Percentiles rank a stretch among this genome's conserved stretches.
Conservation (phyloP, 208 protist species). For the Trypanosoma scelopori region DNA sequence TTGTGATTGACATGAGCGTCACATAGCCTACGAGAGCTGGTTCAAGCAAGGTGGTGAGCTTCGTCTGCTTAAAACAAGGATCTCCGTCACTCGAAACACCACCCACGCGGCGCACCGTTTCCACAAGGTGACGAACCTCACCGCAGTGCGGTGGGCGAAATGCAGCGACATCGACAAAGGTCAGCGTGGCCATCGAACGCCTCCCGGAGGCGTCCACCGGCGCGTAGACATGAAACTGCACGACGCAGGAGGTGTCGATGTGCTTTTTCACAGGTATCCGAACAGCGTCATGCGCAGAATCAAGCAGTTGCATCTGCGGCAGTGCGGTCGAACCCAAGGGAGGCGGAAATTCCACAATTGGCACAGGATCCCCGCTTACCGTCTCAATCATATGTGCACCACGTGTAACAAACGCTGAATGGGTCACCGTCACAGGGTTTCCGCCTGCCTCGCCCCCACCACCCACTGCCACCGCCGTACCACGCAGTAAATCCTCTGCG, state of each 20-base stretch:
- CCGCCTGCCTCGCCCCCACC: constrained; percentile 5
- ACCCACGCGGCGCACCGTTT: constrained; percentile 64
- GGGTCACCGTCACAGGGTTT: constrained; percentile 62
- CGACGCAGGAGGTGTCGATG: constrained; percentile 72
- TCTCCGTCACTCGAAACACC: constrained; percentile 55
- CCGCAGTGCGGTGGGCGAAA: constrained; percentile 60
- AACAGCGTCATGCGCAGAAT: constrained; percentile 49
- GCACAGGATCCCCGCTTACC: constrained; percentile 51
- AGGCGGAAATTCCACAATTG: constrained; percentile 72
- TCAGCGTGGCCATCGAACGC: constrained; percentile 83
- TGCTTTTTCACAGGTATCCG: constrained; percentile 70
- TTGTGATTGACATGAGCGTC: constrained; percentile 81
- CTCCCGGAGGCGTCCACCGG: constrained; percentile 60
- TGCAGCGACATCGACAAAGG: constrained; percentile 85
- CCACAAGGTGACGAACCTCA: constrained; percentile 69
- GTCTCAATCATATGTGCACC: constrained; percentile 65
- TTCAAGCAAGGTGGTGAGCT: constrained; percentile 78
- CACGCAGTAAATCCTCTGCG: constrained; percentile 57
- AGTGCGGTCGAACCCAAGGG: constrained; percentile 68
- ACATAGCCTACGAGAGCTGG: constrained; percentile 73
- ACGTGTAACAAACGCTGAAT: constrained; percentile 73
- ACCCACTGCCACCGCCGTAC: background rate
- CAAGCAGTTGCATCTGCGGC: constrained; percentile 71
- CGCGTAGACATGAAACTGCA: constrained; percentile 88
- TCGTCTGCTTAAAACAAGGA: constrained; percentile 58